Conservation (phyloP, 2,329 filamentous ascomycete genomes). For the Diaporthe sp. region DNA sequence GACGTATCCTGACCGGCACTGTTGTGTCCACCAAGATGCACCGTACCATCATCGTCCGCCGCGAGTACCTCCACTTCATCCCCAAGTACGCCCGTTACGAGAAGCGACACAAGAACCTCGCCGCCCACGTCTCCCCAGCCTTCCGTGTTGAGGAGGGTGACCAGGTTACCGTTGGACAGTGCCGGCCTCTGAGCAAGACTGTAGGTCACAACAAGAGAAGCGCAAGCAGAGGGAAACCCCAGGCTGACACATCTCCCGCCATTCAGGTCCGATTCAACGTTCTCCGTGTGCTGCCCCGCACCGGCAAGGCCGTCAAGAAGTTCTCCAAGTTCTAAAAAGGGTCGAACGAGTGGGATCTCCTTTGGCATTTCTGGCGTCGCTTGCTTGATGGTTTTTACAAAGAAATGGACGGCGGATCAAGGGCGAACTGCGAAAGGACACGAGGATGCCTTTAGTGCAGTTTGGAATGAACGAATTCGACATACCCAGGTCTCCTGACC, state of each 20-base stretch:
- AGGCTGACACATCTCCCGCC: conserved; percentile 34
- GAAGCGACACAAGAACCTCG: conserved; percentile 99
- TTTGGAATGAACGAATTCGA: conserved; percentile 48
- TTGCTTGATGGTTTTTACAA: conserved; percentile 52
- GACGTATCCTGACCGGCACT: conserved; percentile 99
- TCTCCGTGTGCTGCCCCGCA: conserved; percentile 97
- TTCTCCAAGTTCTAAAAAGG: conserved; percentile 96
- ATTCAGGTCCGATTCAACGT: conserved; percentile 97
- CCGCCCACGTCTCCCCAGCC: conserved; percentile 97
- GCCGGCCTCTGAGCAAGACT: conserved; percentile 99
- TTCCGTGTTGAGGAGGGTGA: conserved; percentile 99
- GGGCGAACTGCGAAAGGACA: conserved; percentile 49
- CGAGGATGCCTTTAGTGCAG: conserved; percentile 51
- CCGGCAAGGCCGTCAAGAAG: conserved; percentile 96
- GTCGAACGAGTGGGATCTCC: conserved; percentile 46
- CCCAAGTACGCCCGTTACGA: conserved; percentile 99
- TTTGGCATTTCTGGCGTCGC: conserved; percentile 53
- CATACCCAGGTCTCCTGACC: conserved; percentile 42
- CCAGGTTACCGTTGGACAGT: conserved; percentile 99
- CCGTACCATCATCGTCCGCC: conserved; percentile 98
- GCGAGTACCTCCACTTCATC: conserved; percentile 99
- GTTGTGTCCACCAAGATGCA: conserved; percentile 99
- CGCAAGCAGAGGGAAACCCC: conserved; percentile 25
- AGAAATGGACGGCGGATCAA: conserved; percentile 51
- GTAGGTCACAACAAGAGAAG: conserved; percentile 71